Evolutionary conservation across 768 basidiomycete species (phyloP), one percentile per base, ranked within the genome.

Genomic region (Pleurotus pulmonarius): DNA sequence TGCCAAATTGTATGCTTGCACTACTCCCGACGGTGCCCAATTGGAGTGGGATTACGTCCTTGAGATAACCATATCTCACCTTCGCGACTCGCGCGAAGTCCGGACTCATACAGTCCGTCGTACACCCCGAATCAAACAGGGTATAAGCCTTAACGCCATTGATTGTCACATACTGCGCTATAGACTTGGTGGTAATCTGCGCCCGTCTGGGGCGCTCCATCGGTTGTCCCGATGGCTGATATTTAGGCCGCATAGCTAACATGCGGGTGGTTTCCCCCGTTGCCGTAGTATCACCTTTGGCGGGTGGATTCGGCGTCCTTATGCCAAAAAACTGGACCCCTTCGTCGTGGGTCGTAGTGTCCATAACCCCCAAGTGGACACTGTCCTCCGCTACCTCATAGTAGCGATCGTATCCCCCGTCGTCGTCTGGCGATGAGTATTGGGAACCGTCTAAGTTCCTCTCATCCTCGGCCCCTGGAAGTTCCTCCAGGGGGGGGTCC

Each of bases 11-110:
- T 8, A 75, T 67, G 1, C 56, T 60, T 0, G 71, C 64, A 2
- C 63, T 58, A 46, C 70, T 73, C 0, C 73, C 69, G 0, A 66
- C 57, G 0, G 65, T 70, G 1, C 72, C 71, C 9, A 76, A 53
- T 39, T 73, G 70, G 1, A 76, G 57, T 1, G 55, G 41, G 4
- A 67, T 54, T 16, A 56, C 64, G 2, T 59, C 44, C 4, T 60
- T 49, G 15, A 69, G 52, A 8, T 47, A 47, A 11, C 59, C 55
- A 16, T 55, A 45, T 4, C 54, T 26, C 1, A 62, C 7, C 13
- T 57, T 57, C 0, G 62, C 41, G 0, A 65, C 58, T 9, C 46
- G 43, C 0, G 63, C 61, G 16, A 70, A 66, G 0, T 61, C 59
- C 0, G 66, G 67, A 13, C 59, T 63, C 5, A 67, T 46, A 8